These are phyloP conservation scores for Coffea canephora DNA, from an alignment of 257 asterid genomes.

Conservation along the genomic window DNA sequence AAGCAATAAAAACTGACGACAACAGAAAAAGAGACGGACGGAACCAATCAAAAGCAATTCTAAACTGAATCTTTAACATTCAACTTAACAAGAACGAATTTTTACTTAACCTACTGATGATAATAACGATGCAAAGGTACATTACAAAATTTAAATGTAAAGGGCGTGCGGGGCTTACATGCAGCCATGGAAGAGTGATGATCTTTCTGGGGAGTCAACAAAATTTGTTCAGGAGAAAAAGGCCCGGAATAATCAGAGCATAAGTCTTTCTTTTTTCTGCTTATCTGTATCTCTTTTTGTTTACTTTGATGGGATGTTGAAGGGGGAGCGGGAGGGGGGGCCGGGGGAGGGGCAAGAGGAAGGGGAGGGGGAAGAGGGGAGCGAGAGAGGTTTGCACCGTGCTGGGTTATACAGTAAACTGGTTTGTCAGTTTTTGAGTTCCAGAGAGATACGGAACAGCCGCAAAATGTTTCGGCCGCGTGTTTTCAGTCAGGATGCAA, in stretches of 20 bases:
- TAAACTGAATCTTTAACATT: neutral
- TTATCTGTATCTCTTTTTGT: neutral
- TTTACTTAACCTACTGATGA: neutral
- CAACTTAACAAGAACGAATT: conserved; percentile 1
- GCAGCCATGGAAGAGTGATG: conserved; percentile 25
- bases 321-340: neutral
- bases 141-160: neutral
- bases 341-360: neutral
- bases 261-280: neutral
- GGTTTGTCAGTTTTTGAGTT: neutral
- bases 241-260: neutral
- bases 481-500: neutral
- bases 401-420: neutral
- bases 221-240: neutral
- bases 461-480: conserved; percentile 10
- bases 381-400: neutral
- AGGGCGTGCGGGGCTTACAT: conserved; percentile 15
- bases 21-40: neutral
- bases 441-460: neutral
- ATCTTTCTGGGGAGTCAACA: neutral
- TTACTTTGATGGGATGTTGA: neutral
- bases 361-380: neutral
- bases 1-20: neutral
- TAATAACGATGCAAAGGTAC: no score
- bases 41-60: neutral